Evolutionary conservation across 345 rosid genomes (phyloP).

Genomic region (Populus alba): DNA sequence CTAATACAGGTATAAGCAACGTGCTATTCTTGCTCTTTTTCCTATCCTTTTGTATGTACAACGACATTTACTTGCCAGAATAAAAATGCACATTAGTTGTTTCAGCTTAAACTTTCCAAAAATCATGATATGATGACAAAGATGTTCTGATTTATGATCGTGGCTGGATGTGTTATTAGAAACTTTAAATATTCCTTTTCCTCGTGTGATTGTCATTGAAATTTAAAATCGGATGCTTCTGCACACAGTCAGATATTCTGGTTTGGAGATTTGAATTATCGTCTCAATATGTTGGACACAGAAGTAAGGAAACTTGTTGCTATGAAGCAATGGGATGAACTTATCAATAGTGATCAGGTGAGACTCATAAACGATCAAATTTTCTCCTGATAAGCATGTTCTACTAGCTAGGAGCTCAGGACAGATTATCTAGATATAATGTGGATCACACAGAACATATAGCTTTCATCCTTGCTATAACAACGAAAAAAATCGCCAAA

Average conservation of each 20-base stretch:
- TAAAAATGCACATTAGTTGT: background rate
- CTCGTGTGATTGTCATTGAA: background rate
- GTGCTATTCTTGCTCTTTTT: background rate
- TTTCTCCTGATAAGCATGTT: background rate
- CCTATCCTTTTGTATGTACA: background rate
- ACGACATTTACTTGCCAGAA: background rate
- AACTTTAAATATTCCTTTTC: background rate
- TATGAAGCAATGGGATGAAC: slow-evolving; percentile 72
- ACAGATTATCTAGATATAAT: background rate
- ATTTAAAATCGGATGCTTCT: slow-evolving; percentile 12
- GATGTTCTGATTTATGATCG: background rate
- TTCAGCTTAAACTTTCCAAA: background rate
- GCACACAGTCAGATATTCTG: slow-evolving; percentile 81
- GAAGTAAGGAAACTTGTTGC: slow-evolving; percentile 78
- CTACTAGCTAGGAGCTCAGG: background rate
- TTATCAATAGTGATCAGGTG: slow-evolving; percentile 78
- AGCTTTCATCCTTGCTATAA: background rate
- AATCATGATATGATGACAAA: background rate
- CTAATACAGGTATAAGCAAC: background rate
- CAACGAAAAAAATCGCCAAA: background rate
- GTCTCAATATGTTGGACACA: slow-evolving; percentile 69
- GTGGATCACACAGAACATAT: background rate
- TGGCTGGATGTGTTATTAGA: background rate
- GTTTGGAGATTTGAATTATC: slow-evolving; percentile 98
- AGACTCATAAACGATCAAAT: background rate